Base-by-base conservation (phyloP, 2,329 filamentous ascomycete species). In the Penicillium thymicola region DNA sequence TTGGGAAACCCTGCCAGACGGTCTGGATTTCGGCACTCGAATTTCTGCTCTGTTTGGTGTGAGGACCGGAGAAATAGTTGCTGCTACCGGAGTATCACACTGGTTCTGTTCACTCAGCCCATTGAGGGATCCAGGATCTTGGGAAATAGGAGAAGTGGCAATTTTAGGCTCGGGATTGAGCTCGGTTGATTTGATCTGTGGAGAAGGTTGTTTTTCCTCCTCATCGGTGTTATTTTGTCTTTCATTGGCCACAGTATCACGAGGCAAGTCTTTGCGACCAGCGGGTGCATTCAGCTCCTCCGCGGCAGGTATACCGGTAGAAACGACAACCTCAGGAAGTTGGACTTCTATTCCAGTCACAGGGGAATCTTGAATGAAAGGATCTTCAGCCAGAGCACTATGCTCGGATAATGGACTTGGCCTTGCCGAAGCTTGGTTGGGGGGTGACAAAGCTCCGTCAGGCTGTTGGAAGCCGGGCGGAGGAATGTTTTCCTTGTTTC, bases 401-500 rank as follows among this genome's bases (percentile, higher is more conserved):
- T 50, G 49, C 30, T 66, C 64, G 11, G 48, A 46, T 10, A 63
- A 41, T 14, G 45, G 54, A 30, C 23, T 23, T 21, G 56, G 37
- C 10, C 47, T 64, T 1, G 51, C 5, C 7, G 32, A 38, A 7
- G 46, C 42, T 8, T 51, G 55, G 37, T 43, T 28, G 40, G 32
- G 50, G 8, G 53, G 42, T 10, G 54, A 55, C 7, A 25, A 7
- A 23, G 38, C 37, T 11, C 23, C 21, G 1, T 48, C 45, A 13
- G 16, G 38, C n/a, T 54, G 45, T 43, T 58, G 49, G 11, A 55
- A 55, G 8, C 34, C 51, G 1, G 36, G 38, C 7, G 64, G 64
- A 27, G 61, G 59, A 4, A 64, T 59, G 11, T 66, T 65, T 21
- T 66, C 64, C 13, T 65, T 66, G 28, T 64, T 54, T n/a, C 62